These are phyloP conservation scores for Deinandra increscens DNA, from an alignment of 129 eudicot species.

Conservation along the genomic window DNA sequence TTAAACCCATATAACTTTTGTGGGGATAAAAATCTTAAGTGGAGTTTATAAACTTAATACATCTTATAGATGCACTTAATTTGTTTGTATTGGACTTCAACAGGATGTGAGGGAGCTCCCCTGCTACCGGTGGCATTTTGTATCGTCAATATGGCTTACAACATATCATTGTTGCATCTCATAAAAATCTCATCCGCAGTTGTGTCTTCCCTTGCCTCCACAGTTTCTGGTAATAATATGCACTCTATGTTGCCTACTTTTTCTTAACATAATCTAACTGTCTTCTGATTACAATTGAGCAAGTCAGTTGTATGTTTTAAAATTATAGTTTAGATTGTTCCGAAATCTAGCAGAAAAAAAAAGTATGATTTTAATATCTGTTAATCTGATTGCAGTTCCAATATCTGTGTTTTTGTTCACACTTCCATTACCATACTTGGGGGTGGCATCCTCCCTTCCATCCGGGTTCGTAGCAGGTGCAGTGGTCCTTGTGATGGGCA, in stretches of 20 bases:
- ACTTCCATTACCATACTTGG: constrained; percentile 83
- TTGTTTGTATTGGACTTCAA: constrained; percentile 10
- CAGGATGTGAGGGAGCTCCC: constrained; percentile 98
- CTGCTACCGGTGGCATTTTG: constrained; percentile 73
- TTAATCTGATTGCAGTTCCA: constrained; percentile 57
- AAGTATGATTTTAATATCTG: not conserved
- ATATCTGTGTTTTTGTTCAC: constrained; percentile 83
- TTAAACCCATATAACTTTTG: too few relatives aligned
- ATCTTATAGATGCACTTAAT: not conserved
- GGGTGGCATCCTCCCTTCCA: constrained; percentile 86
- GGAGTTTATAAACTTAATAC: not conserved
- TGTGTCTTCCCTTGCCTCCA: constrained; percentile 84
- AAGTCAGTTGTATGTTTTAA: not conserved
- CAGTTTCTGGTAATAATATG: constrained; percentile 63
- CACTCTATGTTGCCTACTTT: constrained; percentile 3
- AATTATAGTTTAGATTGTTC: not conserved
- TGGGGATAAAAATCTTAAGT: not conserved
- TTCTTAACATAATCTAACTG: not conserved
- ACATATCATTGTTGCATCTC: constrained; percentile 86
- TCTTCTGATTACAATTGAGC: not conserved
- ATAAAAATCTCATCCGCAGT: constrained; percentile 92
- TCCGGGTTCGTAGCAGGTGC: constrained; percentile 83
- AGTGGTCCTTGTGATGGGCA: constrained; percentile 62
- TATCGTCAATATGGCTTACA: constrained; percentile 89
- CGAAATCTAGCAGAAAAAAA: too few relatives aligned